Base-by-base conservation (phyloP, 371 early-diverging fungal species). In the Mortierella sp. region DNA sequence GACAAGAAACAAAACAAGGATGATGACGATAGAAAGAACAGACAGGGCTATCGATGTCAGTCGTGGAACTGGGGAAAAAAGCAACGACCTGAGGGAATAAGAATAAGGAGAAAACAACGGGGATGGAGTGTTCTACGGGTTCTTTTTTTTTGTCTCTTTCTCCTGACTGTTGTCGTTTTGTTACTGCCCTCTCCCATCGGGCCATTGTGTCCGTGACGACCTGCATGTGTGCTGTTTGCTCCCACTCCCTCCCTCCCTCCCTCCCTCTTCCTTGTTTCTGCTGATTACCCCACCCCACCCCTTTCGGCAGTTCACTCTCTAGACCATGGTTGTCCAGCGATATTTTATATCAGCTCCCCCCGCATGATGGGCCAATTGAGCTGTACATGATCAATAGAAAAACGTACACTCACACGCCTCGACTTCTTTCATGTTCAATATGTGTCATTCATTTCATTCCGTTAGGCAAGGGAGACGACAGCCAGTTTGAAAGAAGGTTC, bases 381-480 rank as follows among this genome's bases (percentile, higher is more conserved):
- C 58, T 34, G 58, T 58, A 16, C 58, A 58, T 58, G 58, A 58
- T 58, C 58, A 58, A 58, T 31, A 58, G 13, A 66, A 66, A n/a
- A 43, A 45, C 26, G 24, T 31, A 22, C 29, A 37, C 39, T 69
- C 39, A 44, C 41, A 55, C 55, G 37, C 37, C 41, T 43, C 14
- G 50, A 19, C 37, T 50, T 39, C 37, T 43, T 71, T 48, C 40
- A 14, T n/a, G 19, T 39, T 45, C 16, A 31, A n/a, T n/a, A n/a
- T n/a, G n/a, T 58, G 29, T 1, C 58, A 58, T 34, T 31, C n/a
- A n/a, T 14, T 48, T 50, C n/a, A 55, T 37, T 55, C n/a, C n/a
- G n/a, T 68, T 40, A 81, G 82, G 82, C 72, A 29, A 67, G 82
- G 37, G 82, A 81, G 40, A 77, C 82, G 8, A 71, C 82, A 40